Evolutionary conservation across 768 basidiomycete genomes (phyloP).

Genomic region (Xerocomus brunneocitrinus): DNA sequence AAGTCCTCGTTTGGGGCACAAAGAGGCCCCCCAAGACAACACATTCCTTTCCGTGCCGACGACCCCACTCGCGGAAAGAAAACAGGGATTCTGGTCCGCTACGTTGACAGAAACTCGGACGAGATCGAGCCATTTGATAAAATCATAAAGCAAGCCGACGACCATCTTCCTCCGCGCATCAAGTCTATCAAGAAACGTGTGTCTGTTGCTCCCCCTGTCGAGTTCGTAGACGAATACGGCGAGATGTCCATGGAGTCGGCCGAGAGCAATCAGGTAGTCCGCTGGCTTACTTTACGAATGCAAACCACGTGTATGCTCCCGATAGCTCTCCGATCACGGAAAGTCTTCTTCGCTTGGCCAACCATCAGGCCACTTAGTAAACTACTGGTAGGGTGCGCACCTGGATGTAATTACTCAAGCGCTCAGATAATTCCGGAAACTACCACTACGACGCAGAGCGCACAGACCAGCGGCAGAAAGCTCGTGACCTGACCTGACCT

Average conservation of each 20-base stretch:
- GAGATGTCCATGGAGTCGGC: conserved; percentile 78
- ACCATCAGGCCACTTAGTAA: too few relatives aligned
- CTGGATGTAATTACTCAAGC: too few relatives aligned
- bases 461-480: too few relatives aligned
- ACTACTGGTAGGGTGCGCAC: too few relatives aligned
- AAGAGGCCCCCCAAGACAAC: conserved; percentile 57
- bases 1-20: conserved; percentile 42
- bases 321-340: conserved; percentile 10
- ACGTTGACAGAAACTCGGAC: conserved; percentile 70
- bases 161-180: conserved; percentile 54
- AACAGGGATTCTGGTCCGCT: conserved; percentile 65
- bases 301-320: conserved; percentile 37
- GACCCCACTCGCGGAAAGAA: conserved; percentile 76
- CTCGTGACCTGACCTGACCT: too few relatives aligned
- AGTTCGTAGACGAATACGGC: conserved; percentile 50
- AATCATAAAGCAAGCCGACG: conserved; percentile 64
- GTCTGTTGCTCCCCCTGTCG: conserved; percentile 31
- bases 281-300: conserved; percentile 33
- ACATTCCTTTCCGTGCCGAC: conserved; percentile 75
- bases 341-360: too few relatives aligned
- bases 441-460: too few relatives aligned
- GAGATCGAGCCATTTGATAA: conserved; percentile 82
- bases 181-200: conserved; percentile 49
- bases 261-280: conserved; percentile 43
- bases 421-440: too few relatives aligned